phyloP scores from a whole-genome alignment of 2,329 filamentous ascomycete species.

The Microcyclosporella mali region DNA sequence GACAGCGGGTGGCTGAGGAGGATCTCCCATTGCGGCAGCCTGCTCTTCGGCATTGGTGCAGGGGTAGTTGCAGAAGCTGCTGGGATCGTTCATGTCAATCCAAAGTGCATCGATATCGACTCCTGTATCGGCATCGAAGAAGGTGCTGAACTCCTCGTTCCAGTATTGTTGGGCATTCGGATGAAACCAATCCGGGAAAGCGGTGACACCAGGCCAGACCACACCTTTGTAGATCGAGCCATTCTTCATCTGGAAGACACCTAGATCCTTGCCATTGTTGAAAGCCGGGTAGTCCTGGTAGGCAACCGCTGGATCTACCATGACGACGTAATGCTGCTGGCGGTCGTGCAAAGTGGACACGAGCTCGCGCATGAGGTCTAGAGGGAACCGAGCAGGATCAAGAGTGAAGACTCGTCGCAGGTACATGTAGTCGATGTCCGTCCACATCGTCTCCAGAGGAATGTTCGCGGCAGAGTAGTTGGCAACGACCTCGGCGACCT shows the following conservation, averaged over 20 bases:
- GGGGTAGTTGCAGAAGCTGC: conserved; percentile 47
- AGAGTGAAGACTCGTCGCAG: conserved; percentile 56
- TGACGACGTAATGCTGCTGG: conserved; percentile 46
- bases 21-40: conserved; percentile 41
- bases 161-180: conserved; percentile 60
- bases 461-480: conserved; percentile 60
- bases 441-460: conserved; percentile 68
- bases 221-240: conserved; percentile 55
- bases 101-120: conserved; percentile 67
- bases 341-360: conserved; percentile 47
- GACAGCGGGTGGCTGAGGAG: conserved; percentile 58
- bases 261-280: conserved; percentile 54
- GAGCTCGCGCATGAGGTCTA: conserved; percentile 58
- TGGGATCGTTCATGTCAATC: conserved; percentile 64
- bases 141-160: conserved; percentile 59
- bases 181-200: conserved; percentile 62
- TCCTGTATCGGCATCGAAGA: conserved; percentile 59
- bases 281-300: conserved; percentile 50
- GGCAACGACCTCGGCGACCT: conserved; percentile 60
- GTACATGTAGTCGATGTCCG: conserved; percentile 42
- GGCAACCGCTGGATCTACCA: conserved; percentile 65
- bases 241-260: conserved; percentile 52
- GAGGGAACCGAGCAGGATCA: conserved; percentile 58
- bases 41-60: conserved; percentile 29
- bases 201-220: conserved; percentile 63